phyloP scores from a whole-genome alignment of 192 early-diverging fungal genomes.

The Mortierella hygrophila region DNA sequence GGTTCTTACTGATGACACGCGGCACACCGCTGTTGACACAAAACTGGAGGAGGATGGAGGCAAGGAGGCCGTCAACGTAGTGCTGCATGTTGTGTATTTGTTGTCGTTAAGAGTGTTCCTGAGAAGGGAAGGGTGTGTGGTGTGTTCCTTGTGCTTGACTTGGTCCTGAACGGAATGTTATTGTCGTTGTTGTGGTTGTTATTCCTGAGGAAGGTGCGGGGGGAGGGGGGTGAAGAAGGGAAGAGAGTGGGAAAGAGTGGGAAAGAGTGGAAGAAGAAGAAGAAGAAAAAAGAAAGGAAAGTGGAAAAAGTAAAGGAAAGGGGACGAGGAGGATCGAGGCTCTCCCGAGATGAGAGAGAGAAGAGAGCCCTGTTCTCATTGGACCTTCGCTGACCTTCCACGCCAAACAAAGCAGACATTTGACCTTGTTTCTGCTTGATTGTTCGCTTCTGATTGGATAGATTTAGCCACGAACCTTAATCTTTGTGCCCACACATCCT shows the following conservation, averaged over 20 bases:
- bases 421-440: background rate
- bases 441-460: background rate
- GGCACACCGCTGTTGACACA: constrained; percentile 3
- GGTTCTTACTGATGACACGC: constrained; percentile 2
- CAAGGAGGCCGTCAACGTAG: constrained; percentile 3
- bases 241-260: background rate
- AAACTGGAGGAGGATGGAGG: constrained; percentile 6
- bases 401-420: background rate
- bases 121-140: background rate
- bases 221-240: background rate
- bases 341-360: background rate
- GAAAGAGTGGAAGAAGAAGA: background rate
- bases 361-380: background rate
- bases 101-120: background rate
- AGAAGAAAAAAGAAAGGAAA: too few species aligned
- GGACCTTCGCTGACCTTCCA: background rate
- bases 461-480: background rate
- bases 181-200: background rate
- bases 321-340: too few species aligned
- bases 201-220: background rate
- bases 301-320: too few species aligned
- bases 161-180: background rate
- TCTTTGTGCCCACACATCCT: background rate
- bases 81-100: background rate
- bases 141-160: background rate